phyloP scores from a whole-genome alignment of 345 rosid genomes.

The Corymbia maculata region DNA sequence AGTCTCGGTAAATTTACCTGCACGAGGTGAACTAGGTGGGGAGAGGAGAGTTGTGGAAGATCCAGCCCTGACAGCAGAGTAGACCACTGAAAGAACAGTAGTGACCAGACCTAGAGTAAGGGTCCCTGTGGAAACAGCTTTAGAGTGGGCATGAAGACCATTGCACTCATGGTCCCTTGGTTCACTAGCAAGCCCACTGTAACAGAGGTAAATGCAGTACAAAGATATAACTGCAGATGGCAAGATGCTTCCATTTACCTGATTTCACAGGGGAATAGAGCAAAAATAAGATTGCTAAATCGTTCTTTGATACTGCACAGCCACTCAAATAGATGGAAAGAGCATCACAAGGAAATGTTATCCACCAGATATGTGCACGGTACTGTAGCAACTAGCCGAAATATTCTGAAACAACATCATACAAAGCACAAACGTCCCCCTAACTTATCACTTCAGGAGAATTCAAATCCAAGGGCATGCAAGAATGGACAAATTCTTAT shows the following conservation, averaged over 20 bases:
- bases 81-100: conserved; percentile 86
- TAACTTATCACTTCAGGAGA: background rate
- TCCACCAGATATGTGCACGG: background rate
- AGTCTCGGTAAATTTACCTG: conserved; percentile 32
- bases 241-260: conserved; percentile 92
- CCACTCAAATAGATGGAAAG: background rate
- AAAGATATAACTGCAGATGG: conserved; percentile 89
- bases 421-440: background rate
- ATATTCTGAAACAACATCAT: background rate
- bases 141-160: conserved; percentile 88
- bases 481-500: background rate
- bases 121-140: conserved; percentile 83
- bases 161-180: conserved; percentile 91
- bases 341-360: background rate
- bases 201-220: conserved; percentile 95
- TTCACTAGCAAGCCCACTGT: conserved; percentile 95
- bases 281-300: background rate
- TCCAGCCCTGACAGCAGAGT: conserved; percentile 98
- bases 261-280: conserved; percentile 8
- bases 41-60: conserved; percentile 86
- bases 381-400: background rate
- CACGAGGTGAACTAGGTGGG: conserved; percentile 87
- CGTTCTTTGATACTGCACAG: background rate
- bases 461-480: background rate
- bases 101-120: conserved; percentile 82